Evolutionary conservation across 2,329 filamentous ascomycete genomes (phyloP), one percentile per base, ranked within the genome.

Genomic region (Clonostachys rosea): DNA sequence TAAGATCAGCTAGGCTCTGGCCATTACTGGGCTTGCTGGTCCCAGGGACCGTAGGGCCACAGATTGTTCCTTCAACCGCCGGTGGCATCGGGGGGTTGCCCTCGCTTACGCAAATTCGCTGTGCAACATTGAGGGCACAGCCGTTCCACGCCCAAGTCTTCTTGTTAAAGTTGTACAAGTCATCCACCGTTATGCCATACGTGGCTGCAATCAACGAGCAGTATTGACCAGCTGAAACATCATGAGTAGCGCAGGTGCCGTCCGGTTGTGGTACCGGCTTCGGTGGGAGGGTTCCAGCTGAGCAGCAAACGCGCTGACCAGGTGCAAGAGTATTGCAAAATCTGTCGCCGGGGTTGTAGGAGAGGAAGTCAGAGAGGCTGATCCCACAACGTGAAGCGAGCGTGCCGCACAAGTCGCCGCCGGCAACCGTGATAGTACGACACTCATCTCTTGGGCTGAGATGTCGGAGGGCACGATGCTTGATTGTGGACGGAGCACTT

Each of bases 31-130:
- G 66, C 11, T 53, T 42, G 10, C 52, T 43, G 0, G 71, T 73
- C 1, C 69, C 68, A 5, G 64, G 63, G 1, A 67, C 61, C 12
- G 67, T 61, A 2, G 75, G 76, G 1, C 76, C 75, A 53, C 76
- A 67, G 5, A 55, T 47, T 6, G 61, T 59, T 37, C 59, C 56
- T 12, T 49, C 18, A 9, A 56, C 35, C 2, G 51, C 17, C 5
- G 54, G 50, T 1, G 61, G 61, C 53, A 60, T 55, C 0, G 65
- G 62, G 2, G 64, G 57, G 1, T 46, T 43, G 1, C 65, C 63
- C 1, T 47, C 51, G 52, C 60, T 62, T 6, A 68, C 47, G 35
- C 64, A 65, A 2, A 66, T 61, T 8, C 49, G 47, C n/a, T 51
- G 51, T 1, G 49, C 9, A 16, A 45, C 51, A 13, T 66, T 51